Base-by-base conservation (phyloP, 306 rosid species). In the Cucumis melo region DNA sequence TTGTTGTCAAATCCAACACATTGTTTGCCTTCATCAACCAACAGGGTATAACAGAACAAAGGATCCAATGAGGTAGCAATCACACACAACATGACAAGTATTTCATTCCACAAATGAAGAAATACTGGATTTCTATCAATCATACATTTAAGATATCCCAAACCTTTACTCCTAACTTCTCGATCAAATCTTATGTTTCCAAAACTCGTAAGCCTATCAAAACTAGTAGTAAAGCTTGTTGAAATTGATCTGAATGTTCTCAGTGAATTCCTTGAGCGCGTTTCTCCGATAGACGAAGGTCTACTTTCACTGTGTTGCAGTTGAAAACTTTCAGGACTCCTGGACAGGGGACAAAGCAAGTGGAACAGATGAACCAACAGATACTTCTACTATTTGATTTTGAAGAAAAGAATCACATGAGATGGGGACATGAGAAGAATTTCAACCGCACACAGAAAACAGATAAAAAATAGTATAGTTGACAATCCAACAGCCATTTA, bases 41-140 rank as follows among this genome's bases (percentile, higher is more conserved):
- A 5, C 3, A 51, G 29, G 51, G 27, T 24, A 17, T 68, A 78
- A 29, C 68, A 78, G 34, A 57, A 67, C 58, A 68, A 78, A 10
- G 77, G 81, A 36, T 78, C 81, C 74, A 78, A 6, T 6, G 16
- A 34, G 56, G 34, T 58, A 29, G 78, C 78, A 79, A 61, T 8
- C 12, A 63, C 73, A 70, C 78, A 79, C 16, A 62, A n/a, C 20
- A n/a, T 5, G 4, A 70, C 57, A 70, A 70, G 41, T 12, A 32
- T 32, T 34, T 24, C 55, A 34, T 77, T 64, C 80, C 80, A 67
- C 55, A 67, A 10, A 67, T 67, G 74, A 67, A 41, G 78, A 16
- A 50, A 53, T 15, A 73, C 9, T 27, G 7, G 13, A 20, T 73
- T 51, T 32, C 27, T 64, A 55, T 55, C 78, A 38, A 74, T 12